phyloP scores from a whole-genome alignment of 2,329 filamentous ascomycete genomes.

The Sarocladium kiliense region DNA sequence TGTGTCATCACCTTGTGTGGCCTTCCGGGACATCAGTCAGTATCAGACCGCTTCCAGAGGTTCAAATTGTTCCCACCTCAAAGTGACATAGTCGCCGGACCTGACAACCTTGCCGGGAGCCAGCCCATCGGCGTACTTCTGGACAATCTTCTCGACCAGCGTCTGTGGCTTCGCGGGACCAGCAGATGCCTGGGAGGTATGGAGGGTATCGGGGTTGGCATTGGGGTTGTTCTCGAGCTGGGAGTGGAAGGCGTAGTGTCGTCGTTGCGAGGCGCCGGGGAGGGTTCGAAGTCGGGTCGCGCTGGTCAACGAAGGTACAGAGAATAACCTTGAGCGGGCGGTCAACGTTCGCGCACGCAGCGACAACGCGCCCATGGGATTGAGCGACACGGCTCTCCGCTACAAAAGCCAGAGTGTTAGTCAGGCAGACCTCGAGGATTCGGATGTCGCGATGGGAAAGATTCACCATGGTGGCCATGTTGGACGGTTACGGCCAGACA shows the following conservation, averaged over 20 bases:
- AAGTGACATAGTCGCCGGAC: constrained; percentile 77
- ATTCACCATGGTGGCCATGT: not conserved
- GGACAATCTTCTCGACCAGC: constrained; percentile 88
- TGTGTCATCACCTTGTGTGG: constrained; percentile 65
- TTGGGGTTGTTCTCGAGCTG: constrained; percentile 4
- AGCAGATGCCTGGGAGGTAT: constrained; percentile 21
- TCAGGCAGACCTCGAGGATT: not conserved
- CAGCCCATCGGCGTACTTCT: constrained; percentile 72
- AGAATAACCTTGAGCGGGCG: not conserved
- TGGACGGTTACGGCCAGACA: not conserved
- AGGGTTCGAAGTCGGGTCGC: not conserved
- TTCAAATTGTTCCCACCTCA: constrained; percentile 26
- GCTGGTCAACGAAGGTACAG: not conserved
- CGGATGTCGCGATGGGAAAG: not conserved
- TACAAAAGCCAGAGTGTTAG: not conserved
- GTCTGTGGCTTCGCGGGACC: constrained; percentile 56
- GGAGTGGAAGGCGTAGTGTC: constrained; percentile 30
- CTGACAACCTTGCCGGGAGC: constrained; percentile 69
- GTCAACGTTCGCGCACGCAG: not conserved
- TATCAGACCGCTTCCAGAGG: not conserved
- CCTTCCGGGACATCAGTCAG: not conserved
- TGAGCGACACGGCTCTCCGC: not conserved
- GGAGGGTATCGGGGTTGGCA: not conserved
- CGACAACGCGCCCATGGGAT: not conserved
- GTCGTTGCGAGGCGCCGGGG: constrained; percentile 13